Percentiles rank a stretch among this genome's conserved stretches.
Evolutionary conservation across 108 stramenopile genomes (phyloP).

Genomic region (Bacterosira constricta): DNA sequence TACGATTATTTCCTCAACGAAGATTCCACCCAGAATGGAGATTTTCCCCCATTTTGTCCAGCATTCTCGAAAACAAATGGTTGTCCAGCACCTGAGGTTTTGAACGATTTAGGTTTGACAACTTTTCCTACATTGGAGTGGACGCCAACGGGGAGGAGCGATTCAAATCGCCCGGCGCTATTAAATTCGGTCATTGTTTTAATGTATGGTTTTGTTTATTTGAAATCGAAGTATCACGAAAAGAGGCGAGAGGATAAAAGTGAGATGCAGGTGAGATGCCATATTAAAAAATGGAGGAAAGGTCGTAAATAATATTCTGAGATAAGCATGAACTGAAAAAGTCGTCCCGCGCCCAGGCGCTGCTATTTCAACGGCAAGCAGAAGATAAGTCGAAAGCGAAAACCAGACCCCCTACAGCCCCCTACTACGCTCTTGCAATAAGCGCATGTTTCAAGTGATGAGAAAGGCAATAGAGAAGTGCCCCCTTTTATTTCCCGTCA

Average conservation of each 20-base stretch:
- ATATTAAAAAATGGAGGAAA: too few species aligned
- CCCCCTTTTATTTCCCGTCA: too few species aligned
- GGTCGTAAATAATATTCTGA: too few species aligned
- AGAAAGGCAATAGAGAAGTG: too few species aligned
- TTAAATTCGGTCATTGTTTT: background rate
- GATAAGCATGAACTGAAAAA: too few species aligned
- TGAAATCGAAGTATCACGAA: too few species aligned
- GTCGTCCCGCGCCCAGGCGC: too few species aligned
- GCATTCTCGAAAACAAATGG: slow-evolving; percentile 31
- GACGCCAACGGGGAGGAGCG: slow-evolving; percentile 18
- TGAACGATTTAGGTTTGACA: slow-evolving; percentile 29
- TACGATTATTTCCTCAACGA: slow-evolving; percentile 31
- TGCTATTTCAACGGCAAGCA: background rate
- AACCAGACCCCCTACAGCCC: too few species aligned
- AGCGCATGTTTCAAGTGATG: too few species aligned
- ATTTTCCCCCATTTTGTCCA: background rate
- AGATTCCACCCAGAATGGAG: slow-evolving; percentile 19
- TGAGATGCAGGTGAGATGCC: too few species aligned
- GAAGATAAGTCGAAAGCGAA: background rate
- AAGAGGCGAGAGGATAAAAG: background rate
- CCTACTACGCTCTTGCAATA: too few species aligned
- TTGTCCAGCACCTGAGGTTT: slow-evolving; percentile 8
- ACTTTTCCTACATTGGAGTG: slow-evolving; percentile 30
- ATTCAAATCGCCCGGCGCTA: slow-evolving; percentile 30
- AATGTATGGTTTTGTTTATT: too few species aligned